Base-by-base conservation (phyloP, 352 stramenopile species). In the Peronospora destructor region DNA sequence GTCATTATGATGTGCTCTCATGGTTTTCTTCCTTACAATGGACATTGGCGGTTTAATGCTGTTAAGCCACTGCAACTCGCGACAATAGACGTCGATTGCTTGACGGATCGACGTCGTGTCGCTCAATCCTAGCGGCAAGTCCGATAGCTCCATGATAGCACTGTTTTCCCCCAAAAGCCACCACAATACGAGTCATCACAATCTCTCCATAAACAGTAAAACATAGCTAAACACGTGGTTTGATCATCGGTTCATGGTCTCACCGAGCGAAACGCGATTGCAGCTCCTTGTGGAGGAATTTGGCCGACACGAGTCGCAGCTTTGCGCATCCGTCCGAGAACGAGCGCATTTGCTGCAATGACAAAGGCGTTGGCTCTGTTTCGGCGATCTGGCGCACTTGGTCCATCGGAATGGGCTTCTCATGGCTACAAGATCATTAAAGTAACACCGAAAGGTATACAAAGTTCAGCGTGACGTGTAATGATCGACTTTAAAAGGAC, bases 261-360 rank as follows among this genome's bases (percentile, higher is more conserved):
- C 45, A 68, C 59, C 74, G 68, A 46, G 81, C 76, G 46, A 88
- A 89, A 32, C 81, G 76, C 23, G 83, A 73, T 46, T 85, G 76
- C 17, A 91, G 74, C 59, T 91, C 81, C 32, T 82, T 82, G 55
- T 89, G 81, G 35, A 91, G 60, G 49, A 91, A 91, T 23, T 61
- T 73, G 26, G 74, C 68, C 3, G 73, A 76, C 28, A 85, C 57
- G 45, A 91, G 58, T 13, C 73, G 72, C 50, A 82, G 57, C 30
- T 88, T 84, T 42, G 68, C 64, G 11, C 62, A 71, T 16, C 66
- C 70, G 37, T 82, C 71, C n/a, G 81, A 67, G 34, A 87, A 89
- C 36, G 65, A 71, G 51, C 82, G 81, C 81, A 91, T 91, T 48
- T 91, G 81, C 49, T 75, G 81, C 44, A 91, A 64, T 17, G 76